Base-by-base conservation (phyloP, 495 filamentous ascomycete genomes). In the Bombardia bombarda region DNA sequence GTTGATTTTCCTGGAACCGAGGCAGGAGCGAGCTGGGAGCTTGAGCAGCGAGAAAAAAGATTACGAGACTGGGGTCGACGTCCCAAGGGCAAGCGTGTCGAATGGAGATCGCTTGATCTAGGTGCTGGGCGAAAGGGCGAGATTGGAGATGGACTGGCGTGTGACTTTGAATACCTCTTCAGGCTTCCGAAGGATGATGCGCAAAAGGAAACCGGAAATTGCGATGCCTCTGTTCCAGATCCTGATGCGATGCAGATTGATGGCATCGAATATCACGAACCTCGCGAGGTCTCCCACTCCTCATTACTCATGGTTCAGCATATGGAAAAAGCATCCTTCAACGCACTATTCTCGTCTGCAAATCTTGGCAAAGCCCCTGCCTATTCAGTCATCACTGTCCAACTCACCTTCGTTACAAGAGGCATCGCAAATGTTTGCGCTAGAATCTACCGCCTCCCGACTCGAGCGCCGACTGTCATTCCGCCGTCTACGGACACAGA, bases 1-100 rank as follows among this genome's bases (percentile, higher is more conserved):
- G 86, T 77, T 19, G 92, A 97, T 60, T 89, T 78, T 44, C 88
- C 87, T 0, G 87, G 85, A 2, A 94, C 87, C 0, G 69, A 71
- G 16, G 88, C 89, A 1, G 92, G 92, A 1, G 78, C 77, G 62
- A 69, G 67, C 20, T 95, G 88, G 86, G 82, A 87, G 58, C 51
- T 78, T 20, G 68, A 74, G 30, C 77, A 90, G 60, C 72, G 84
- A 7, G 56, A 57, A 23, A 73, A 66, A 49, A 69, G 83, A 36
- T 78, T 76, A 52, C 56, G 63, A 26, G 73, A 77, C 14, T 96
- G 92, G 92, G 81, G 82, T 46, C 74, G 76, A 33, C 78, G 79
- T 34, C 90, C 92, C 1, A 93, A 84, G 60, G 84, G 85, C 6
- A 94, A 90, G 55, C 72, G 87, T 46, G 63, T 79, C 0, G 82